A percentile compares a stretch with the other conserved stretches of the same genome.
Conservation (phyloP, 2,329 filamentous ascomycete genomes). For the Sporothrix pseudoabietina region DNA sequence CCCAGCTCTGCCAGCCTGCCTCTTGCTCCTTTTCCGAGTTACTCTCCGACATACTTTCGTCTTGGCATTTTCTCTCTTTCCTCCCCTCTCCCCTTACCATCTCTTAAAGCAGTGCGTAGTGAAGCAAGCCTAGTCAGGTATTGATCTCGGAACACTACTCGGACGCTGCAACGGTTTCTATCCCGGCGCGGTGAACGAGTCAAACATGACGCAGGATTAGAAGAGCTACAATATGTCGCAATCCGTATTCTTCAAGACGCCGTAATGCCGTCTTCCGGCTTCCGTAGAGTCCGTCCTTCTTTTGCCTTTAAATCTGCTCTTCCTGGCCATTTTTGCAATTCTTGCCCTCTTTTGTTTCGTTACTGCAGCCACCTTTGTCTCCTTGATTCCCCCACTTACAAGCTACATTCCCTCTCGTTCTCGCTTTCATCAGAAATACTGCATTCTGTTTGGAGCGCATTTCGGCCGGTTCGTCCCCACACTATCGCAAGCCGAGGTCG, state of each 20-base stretch:
- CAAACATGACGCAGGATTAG: too few species aligned
- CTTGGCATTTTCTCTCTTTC: not conserved
- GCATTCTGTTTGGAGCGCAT: not conserved
- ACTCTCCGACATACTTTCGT: not conserved
- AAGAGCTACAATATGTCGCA: not conserved
- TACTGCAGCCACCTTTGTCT: not conserved
- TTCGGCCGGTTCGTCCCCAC: not conserved
- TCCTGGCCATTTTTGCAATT: not conserved
- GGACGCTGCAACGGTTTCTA: not conserved
- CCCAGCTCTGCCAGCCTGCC: not conserved
- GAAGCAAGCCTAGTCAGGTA: not conserved
- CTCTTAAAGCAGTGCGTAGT: not conserved
- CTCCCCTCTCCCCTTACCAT: not conserved
- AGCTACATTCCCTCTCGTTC: not conserved
- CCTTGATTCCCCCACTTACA: not conserved
- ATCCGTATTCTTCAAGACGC: not conserved
- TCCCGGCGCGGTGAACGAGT: not conserved
- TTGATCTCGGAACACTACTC: not conserved
- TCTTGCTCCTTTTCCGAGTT: not conserved
- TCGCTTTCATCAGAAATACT: not conserved
- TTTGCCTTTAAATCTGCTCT: not conserved
- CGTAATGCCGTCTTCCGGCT: not conserved
- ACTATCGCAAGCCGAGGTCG: conserved; percentile 5
- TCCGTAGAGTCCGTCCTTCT: not conserved
- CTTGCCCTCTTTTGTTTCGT: not conserved